These are phyloP conservation scores for Torulaspora gathmanii DNA, from an alignment of 805 yeast genomes.

Conservation along the genomic window DNA sequence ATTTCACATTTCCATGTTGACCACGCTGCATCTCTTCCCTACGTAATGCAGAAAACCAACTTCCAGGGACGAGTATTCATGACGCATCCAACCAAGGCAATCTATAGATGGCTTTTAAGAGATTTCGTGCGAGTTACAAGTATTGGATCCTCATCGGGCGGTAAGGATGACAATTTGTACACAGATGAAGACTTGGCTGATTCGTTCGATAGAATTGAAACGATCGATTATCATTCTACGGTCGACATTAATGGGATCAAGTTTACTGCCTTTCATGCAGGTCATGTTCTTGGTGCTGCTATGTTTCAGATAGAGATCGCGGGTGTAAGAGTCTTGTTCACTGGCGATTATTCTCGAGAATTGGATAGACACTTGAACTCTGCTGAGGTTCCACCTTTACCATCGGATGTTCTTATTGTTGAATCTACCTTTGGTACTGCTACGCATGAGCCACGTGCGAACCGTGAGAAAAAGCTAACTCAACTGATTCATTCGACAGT, in stretches of 20 bases:
- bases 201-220: constrained; percentile 86
- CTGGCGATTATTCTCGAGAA: constrained; percentile 97
- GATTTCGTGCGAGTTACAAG: constrained; percentile 91
- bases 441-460: constrained; percentile 84
- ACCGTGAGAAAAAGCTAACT: constrained; percentile 77
- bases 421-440: constrained; percentile 98
- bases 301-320: constrained; percentile 96
- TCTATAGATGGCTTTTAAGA: constrained; percentile 88
- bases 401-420: constrained; percentile 86
- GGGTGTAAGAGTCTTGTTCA: constrained; percentile 79
- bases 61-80: constrained; percentile 94
- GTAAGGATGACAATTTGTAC: constrained; percentile 53
- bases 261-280: constrained; percentile 98
- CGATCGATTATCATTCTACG: constrained; percentile 93
- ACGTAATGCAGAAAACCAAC: constrained; percentile 94
- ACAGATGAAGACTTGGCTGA: constrained; percentile 85
- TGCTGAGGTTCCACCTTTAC: constrained; percentile 85
- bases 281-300: constrained; percentile 99
- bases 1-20: constrained; percentile 96
- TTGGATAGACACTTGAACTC: constrained; percentile 91
- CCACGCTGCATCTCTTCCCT: constrained; percentile 96
- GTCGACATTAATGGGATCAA: constrained; percentile 89
- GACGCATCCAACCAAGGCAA: constrained; percentile 99
- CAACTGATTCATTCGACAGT: constrained; percentile 79
- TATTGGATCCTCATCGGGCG: constrained; percentile 42